Evolutionary conservation across 2,329 filamentous ascomycete species (phyloP).

Genomic region (Colletotrichum scovillei): DNA sequence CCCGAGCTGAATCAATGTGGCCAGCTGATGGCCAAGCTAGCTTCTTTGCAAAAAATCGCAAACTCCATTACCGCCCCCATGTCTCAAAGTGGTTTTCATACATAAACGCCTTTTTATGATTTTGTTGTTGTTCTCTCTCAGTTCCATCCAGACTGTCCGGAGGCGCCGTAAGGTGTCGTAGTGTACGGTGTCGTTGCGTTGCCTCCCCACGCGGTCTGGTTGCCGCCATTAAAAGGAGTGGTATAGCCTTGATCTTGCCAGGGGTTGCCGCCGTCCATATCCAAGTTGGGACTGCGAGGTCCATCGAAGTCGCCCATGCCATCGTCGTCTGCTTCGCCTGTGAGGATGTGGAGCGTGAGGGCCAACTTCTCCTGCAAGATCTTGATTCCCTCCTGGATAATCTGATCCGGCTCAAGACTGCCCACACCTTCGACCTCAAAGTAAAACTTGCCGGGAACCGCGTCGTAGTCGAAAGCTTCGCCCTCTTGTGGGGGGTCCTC

Average conservation of each 20-base stretch:
- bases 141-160: constrained; percentile 63
- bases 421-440: constrained; percentile 93
- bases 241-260: constrained; percentile 75
- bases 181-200: constrained; percentile 60
- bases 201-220: constrained; percentile 74
- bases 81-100: constrained; percentile 12
- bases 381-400: constrained; percentile 89
- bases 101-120: constrained; percentile 28
- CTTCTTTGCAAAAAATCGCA: constrained; percentile 18
- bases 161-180: constrained; percentile 59
- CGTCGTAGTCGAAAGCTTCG: constrained; percentile 91
- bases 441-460: constrained; percentile 87
- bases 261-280: constrained; percentile 66
- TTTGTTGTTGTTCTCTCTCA: constrained; percentile 41
- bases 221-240: constrained; percentile 72
- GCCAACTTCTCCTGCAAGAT: constrained; percentile 93
- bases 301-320: constrained; percentile 72
- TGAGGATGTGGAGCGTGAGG: constrained; percentile 75
- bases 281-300: constrained; percentile 73
- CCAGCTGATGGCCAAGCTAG: constrained; percentile 10
- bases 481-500: constrained; percentile 85
- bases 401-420: constrained; percentile 87
- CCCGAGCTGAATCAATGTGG: not conserved
- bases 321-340: constrained; percentile 63
- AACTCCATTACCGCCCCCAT: constrained; percentile 30